Conservation (phyloP, 2,329 filamentous ascomycete genomes). For the Fusarium algeriense region DNA sequence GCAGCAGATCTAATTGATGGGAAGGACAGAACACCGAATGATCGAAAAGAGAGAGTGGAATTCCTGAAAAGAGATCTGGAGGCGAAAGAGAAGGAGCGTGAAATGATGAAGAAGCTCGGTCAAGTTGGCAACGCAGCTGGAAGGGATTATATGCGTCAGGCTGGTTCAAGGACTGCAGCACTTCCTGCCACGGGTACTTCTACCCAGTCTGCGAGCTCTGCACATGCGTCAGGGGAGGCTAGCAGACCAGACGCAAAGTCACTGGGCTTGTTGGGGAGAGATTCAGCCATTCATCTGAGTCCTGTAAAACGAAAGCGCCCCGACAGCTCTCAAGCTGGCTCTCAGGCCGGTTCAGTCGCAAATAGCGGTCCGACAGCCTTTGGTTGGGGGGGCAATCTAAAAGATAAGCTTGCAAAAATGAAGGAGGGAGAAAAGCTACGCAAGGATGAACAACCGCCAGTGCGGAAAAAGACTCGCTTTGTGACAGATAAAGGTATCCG, state of each 20-base stretch:
- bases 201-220: constrained; percentile 34
- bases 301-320: constrained; percentile 73
- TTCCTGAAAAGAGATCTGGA: constrained; percentile 73
- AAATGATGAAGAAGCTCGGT: constrained; percentile 76
- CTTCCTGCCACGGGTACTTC: constrained; percentile 23
- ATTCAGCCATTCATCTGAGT: constrained; percentile 66
- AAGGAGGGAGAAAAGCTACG: constrained; percentile 68
- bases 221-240: constrained; percentile 45
- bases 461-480: constrained; percentile 82
- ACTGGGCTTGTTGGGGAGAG: constrained; percentile 51
- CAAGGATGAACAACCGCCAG: constrained; percentile 56
- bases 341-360: constrained; percentile 51
- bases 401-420: constrained; percentile 70
- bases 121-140: constrained; percentile 74
- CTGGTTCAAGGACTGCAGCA: constrained; percentile 39
- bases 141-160: constrained; percentile 74
- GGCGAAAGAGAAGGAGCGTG: constrained; percentile 77
- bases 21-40: constrained; percentile 67
- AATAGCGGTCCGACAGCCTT: constrained; percentile 51
- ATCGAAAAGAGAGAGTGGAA: constrained; percentile 73
- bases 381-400: constrained; percentile 70
- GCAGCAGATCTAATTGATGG: constrained; percentile 75
- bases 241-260: constrained; percentile 58
- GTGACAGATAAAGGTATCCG: constrained; percentile 82
- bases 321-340: constrained; percentile 55